Evolutionary conservation across 208 protist genomes (phyloP), one percentile per base, ranked within the genome.

Genomic region (Crithidia sp.): DNA sequence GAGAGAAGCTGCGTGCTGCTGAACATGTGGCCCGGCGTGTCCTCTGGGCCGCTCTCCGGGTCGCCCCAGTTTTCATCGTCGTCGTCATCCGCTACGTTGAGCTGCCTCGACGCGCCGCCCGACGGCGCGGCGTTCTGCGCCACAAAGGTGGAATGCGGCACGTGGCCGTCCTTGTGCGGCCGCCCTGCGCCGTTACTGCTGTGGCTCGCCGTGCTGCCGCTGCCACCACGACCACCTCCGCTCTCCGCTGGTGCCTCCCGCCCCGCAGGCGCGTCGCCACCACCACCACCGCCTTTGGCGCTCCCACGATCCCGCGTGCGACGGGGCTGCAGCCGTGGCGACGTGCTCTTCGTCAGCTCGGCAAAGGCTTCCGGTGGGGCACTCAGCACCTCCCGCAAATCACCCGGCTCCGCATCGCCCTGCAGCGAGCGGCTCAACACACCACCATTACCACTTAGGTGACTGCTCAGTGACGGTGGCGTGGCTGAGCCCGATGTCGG

Each of bases 1-100:
- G 61, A 66, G 36, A 78, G 66, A 9, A 68, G 41, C 53, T 78
- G 74, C 37, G 74, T 78, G 74, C 59, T 67, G 44, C 60, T 41
- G 28, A 78, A 78, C 16, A 56, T 44, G 40, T 69, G 52, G 14
- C 64, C 64, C 17, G 64, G 7, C 4, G 52, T 39, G 64, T 69
- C 52, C 8, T 44, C 40, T 16, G 13, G 28, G 37, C 49, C 50
- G n/a, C 8, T 40, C 49, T 67, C 64, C 2, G 64, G 64, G 40
- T 69, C 64, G 7, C 64, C 64, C 64, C 64, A 69, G 52, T 28
- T 69, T 6, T 59, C 63, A 36, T 67, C 64, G 14, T 69, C 64
- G n/a, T 57, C 64, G n/a, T 58, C 64, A 13, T 50, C 52, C 2
- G n/a, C 13, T 14, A 13, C 9, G 12, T 13, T 49, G 9, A 49